Evolutionary conservation across 2,329 filamentous ascomycete species (phyloP).

Genomic region (Esteya vermicola): DNA sequence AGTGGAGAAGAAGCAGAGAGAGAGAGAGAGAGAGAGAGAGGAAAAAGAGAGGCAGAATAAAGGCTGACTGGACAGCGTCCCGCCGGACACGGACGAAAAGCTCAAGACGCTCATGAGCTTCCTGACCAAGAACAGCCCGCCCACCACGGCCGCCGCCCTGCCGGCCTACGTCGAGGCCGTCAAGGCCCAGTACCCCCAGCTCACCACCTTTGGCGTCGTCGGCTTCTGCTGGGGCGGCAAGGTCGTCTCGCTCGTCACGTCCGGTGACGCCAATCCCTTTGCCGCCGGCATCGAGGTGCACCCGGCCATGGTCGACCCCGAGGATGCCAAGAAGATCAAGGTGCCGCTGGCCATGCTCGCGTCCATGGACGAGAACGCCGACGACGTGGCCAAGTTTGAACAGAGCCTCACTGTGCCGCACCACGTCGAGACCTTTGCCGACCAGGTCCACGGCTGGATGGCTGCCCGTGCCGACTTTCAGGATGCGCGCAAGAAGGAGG

Average conservation of each 20-base stretch:
- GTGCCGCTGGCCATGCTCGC: constrained; percentile 50
- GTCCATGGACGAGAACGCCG: constrained; percentile 47
- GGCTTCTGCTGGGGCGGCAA: constrained; percentile 65
- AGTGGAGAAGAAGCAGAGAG: constrained; percentile 8
- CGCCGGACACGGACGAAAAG: constrained; percentile 51
- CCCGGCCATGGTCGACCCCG: constrained; percentile 49
- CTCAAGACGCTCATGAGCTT: constrained; percentile 42
- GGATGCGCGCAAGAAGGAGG: constrained; percentile 41
- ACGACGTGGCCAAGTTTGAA: constrained; percentile 42
- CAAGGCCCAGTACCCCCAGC: constrained; percentile 33
- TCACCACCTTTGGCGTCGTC: constrained; percentile 45
- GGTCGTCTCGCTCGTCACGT: constrained; percentile 38
- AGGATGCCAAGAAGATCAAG: constrained; percentile 44
- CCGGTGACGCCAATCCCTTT: constrained; percentile 39
- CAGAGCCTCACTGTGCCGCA: constrained; percentile 37
- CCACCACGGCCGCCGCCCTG: constrained; percentile 31
- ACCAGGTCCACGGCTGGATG: constrained; percentile 65
- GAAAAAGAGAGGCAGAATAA: too few species aligned
- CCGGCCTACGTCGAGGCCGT: constrained; percentile 41
- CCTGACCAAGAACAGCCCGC: constrained; percentile 36
- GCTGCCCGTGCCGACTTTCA: constrained; percentile 47
- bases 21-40: too few species aligned
- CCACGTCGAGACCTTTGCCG: constrained; percentile 50
- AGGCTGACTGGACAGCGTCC: constrained; percentile 32
- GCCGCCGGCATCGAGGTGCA: constrained; percentile 36